Conservation (phyloP, 2,329 filamentous ascomycete genomes). For the Corinectria fuckeliana region DNA sequence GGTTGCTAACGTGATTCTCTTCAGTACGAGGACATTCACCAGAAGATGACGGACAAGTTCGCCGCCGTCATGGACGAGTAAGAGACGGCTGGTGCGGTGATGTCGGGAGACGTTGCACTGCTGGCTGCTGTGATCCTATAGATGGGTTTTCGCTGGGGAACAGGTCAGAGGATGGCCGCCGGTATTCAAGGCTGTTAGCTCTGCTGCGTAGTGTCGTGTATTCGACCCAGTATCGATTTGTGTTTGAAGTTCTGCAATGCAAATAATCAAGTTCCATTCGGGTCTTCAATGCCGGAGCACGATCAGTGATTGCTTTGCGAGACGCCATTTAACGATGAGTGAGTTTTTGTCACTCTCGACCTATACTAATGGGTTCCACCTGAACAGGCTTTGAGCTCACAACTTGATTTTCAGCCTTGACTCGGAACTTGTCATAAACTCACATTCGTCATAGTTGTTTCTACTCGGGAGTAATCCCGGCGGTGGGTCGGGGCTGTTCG, state of each 20-base stretch:
- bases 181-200: conserved; percentile 37
- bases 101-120: conserved; percentile 27
- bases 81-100: conserved; percentile 27
- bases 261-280: background rate
- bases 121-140: conserved; percentile 38
- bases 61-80: conserved; percentile 96
- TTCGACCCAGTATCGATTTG: conserved; percentile 33
- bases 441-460: background rate
- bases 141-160: conserved; percentile 34
- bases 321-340: background rate
- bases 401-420: background rate
- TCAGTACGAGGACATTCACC: conserved; percentile 89
- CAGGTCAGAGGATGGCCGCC: conserved; percentile 31
- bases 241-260: conserved; percentile 1
- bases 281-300: background rate
- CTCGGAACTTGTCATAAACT: background rate
- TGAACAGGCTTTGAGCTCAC: background rate
- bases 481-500: conserved; percentile 16
- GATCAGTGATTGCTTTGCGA: background rate
- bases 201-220: conserved; percentile 39
- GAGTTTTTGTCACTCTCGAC: background rate
- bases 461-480: conserved; percentile 8
- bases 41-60: conserved; percentile 96
- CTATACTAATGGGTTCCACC: background rate
- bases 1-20: conserved; percentile 46